Base-by-base conservation (phyloP, 2,329 filamentous ascomycete genomes). In the Massarina eburnea region DNA sequence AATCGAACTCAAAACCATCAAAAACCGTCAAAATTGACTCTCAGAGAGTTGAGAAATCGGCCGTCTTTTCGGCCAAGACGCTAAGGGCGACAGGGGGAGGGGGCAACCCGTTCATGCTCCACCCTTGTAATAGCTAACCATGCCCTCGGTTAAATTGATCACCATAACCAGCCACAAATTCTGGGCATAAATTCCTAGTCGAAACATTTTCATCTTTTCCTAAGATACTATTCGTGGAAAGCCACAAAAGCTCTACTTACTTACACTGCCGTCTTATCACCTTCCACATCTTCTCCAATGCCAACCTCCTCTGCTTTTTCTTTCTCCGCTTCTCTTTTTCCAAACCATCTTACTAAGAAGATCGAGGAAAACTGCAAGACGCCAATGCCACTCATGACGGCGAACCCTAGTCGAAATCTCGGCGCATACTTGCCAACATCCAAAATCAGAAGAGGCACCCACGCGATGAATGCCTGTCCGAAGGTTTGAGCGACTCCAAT, bases 401-500 rank as follows among this genome's bases (percentile, higher is more conserved):
- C 9, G 19, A 50, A 54, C 4, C 51, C 45, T 26, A 48, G 27
- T 15, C 33, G 30, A 24, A 51, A 54, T 27, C 32, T 42, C 8
- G 51, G 51, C 2, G 48, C 51, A 48, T 50, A 50, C 21, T 50
- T 54, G 2, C 51, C 39, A 7, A 48, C 41, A 45, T 54, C 43
- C 24, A 52, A 38, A 18, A 52, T 48, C 1, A 55, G 30, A 2
- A 71, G 43, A 1, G 63, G 62, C 5, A 77, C 62, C 72, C 73
- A 76, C 0, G 73, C 69, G 46, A 72, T 68, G 34, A 76, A 73
- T 0, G 69, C 71, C 48, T 75, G 76, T 0, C 70, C 71, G 1
- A 66, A 59, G 0, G 72, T 71, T 52, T 76, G 74, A 42, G 75
- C 73, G 21, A 76, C 63, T 0, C 73, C 73, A 10, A 76, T 69